These are phyloP conservation scores for Trichophyton benhamiae DNA, from an alignment of 2,329 filamentous ascomycete species.

Conservation along the genomic window DNA sequence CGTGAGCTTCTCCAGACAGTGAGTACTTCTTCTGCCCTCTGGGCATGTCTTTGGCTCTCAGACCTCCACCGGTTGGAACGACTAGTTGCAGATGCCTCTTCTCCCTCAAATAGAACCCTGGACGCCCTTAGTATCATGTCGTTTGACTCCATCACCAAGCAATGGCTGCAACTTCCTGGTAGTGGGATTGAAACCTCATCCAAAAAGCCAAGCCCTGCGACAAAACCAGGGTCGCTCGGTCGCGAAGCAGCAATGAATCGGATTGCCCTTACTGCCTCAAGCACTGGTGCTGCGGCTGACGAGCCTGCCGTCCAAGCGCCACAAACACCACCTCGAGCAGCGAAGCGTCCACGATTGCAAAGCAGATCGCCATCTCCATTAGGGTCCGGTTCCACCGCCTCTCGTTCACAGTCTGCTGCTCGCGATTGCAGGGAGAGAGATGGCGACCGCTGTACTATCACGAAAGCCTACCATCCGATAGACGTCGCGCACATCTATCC, in stretches of 20 bases:
- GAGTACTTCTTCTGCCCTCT: neutral
- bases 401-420: neutral
- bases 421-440: neutral
- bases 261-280: neutral
- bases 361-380: neutral
- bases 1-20: neutral
- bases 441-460: slow-evolving; percentile 6
- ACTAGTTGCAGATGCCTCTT: neutral
- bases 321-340: neutral
- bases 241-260: neutral
- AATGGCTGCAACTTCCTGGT: neutral
- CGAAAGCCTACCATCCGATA: slow-evolving; percentile 4
- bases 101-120: neutral
- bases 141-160: neutral
- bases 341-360: neutral
- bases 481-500: slow-evolving; percentile 11
- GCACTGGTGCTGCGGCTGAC: neutral
- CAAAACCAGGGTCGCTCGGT: neutral
- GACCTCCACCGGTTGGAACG: neutral
- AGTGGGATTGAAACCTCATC: neutral
- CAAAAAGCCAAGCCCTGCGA: neutral
- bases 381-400: neutral
- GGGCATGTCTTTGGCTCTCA: neutral
- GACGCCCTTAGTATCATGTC: neutral
- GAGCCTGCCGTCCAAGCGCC: neutral